A percentile compares a stretch with the other conserved stretches of the same genome.
Conservation (phyloP, 2,329 filamentous ascomycete genomes). For the Diaporthe vexans region DNA sequence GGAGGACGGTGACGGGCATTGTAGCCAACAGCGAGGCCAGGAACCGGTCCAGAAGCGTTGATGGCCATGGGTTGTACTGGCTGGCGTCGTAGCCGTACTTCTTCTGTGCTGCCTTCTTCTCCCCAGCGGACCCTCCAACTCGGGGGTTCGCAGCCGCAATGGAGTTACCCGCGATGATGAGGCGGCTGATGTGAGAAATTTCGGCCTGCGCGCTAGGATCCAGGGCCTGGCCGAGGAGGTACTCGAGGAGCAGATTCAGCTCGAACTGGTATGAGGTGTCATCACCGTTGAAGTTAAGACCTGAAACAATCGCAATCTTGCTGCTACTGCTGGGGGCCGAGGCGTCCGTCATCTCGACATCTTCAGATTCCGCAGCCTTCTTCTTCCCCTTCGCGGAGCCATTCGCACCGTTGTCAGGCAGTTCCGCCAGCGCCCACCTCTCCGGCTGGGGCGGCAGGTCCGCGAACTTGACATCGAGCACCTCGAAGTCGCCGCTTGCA, state of each 20-base stretch:
- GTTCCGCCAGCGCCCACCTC: conserved; percentile 80
- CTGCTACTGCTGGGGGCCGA: conserved; percentile 54
- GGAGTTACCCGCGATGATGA: conserved; percentile 94
- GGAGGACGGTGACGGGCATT: conserved; percentile 89
- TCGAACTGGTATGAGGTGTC: conserved; percentile 80
- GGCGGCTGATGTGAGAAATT: conserved; percentile 79
- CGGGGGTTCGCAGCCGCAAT: conserved; percentile 62
- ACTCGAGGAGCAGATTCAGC: conserved; percentile 86
- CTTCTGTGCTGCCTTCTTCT: conserved; percentile 68
- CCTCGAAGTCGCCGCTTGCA: conserved; percentile 89
- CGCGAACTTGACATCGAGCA: conserved; percentile 89
- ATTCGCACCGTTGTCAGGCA: conserved; percentile 47
- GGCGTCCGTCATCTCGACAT: conserved; percentile 71
- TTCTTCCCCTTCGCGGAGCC: conserved; percentile 52
- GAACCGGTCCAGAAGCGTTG: conserved; percentile 86
- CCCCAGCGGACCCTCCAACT: conserved; percentile 27
- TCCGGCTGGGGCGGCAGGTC: conserved; percentile 86
- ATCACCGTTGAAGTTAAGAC: conserved; percentile 84
- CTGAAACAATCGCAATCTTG: conserved; percentile 88
- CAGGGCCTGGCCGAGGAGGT: conserved; percentile 85
- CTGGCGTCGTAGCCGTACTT: conserved; percentile 96
- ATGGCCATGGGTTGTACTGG: conserved; percentile 88
- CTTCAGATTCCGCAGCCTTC: conserved; percentile 58
- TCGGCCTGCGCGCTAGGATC: conserved; percentile 71
- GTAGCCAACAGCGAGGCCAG: conserved; percentile 85